These are phyloP conservation scores for Penicillium sp. DNA, from an alignment of 2,329 filamentous ascomycete genomes.

Conservation along the genomic window DNA sequence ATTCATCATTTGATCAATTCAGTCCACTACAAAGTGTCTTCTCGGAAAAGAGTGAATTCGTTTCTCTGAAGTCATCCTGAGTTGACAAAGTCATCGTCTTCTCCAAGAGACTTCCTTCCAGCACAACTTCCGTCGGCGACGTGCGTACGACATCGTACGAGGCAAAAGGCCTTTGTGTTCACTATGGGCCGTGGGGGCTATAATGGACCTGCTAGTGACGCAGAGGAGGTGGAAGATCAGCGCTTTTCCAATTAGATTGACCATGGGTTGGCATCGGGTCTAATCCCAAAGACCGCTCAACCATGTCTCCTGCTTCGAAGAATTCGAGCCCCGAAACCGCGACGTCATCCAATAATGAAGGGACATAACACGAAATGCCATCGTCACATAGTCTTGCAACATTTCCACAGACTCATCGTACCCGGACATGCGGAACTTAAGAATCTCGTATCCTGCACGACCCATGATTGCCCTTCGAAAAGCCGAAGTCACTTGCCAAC, in stretches of 20 bases:
- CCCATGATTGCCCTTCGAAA: neutral
- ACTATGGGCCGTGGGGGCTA: slow-evolving; percentile 36
- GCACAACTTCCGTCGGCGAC: no score
- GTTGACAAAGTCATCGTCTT: no score
- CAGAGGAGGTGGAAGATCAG: neutral
- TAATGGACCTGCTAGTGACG: slow-evolving; percentile 5
- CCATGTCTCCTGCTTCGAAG: no score
- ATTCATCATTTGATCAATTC: no score
- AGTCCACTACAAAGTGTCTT: no score
- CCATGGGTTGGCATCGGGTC: no score
- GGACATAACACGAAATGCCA: neutral
- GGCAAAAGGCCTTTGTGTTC: neutral
- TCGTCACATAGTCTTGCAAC: neutral
- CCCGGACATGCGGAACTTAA: neutral
- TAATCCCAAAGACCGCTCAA: no score
- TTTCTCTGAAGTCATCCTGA: no score
- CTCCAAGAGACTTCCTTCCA: no score
- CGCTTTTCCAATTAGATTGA: neutral
- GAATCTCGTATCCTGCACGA: slow-evolving; percentile 1
- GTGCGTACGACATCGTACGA: no score
- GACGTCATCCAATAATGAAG: neutral
- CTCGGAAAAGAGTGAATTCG: no score
- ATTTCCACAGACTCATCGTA: neutral
- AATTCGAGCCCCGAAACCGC: no score
- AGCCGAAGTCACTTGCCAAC: slow-evolving; percentile 47